Percentiles rank a stretch among this genome's conserved stretches.
These are phyloP conservation scores for Dryas integrifolia DNA, from an alignment of 331 rosid genomes.

Conservation along the genomic window DNA sequence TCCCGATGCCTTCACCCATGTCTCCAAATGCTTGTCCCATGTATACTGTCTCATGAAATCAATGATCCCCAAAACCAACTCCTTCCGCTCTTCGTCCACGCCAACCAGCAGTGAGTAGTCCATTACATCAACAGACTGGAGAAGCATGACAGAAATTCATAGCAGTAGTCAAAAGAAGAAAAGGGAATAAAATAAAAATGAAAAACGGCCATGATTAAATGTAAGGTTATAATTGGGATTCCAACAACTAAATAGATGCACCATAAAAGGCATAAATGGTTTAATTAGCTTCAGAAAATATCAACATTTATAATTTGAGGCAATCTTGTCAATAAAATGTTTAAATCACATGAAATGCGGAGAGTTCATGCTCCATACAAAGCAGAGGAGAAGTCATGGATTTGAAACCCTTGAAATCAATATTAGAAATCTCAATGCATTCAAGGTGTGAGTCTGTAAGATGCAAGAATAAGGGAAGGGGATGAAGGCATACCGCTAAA, in stretches of 20 bases:
- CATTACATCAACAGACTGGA: conserved; percentile 98
- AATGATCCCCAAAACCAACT: conserved; percentile 87
- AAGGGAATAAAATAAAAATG: too few species aligned
- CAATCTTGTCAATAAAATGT: not conserved
- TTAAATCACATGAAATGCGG: not conserved
- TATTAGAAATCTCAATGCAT: not conserved
- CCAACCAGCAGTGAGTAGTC: conserved; percentile 96
- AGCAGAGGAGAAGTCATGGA: not conserved
- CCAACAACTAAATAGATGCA: not conserved
- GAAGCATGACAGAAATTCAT: not conserved
- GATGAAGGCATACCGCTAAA: conserved; percentile 62
- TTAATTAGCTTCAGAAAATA: not conserved
- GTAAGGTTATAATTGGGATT: too few species aligned
- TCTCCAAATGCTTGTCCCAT: conserved; percentile 99
- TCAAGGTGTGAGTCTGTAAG: not conserved
- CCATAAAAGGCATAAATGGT: not conserved
- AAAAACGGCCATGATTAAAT: too few species aligned
- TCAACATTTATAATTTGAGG: not conserved
- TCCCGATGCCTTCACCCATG: conserved; percentile 95
- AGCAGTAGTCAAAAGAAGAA: not conserved
- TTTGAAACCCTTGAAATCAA: not conserved
- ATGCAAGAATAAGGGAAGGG: not conserved
- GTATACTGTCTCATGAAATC: conserved; percentile 99
- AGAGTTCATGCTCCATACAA: not conserved
- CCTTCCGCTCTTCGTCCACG: conserved; percentile 84